Evolutionary conservation across 805 yeast species (phyloP), one percentile per base, ranked within the genome.

Genomic region (Wickerhamiella nectarea): DNA sequence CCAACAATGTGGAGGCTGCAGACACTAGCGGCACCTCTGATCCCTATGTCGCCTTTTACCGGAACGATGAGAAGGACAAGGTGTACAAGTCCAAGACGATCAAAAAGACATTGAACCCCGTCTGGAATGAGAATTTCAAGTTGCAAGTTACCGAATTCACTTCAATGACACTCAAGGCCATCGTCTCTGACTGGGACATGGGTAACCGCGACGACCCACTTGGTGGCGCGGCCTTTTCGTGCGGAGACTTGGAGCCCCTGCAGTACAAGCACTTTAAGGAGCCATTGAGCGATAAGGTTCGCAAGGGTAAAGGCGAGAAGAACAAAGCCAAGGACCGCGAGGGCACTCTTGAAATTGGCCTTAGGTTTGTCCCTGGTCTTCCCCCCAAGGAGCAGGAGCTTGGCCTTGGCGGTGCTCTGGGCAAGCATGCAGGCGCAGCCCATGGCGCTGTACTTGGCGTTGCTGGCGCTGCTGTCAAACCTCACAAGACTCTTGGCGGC

Each of bases 1-100:
- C 91, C 2, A 70, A 70, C 12, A 73, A 74, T 41, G 69, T 91
- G 46, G 75, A 80, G 33, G 71, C 95, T 11, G 93, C 87, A n/a
- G 99, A 91, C 63, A 68, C 82, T 24, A 80, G 79, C 53, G 97
- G 97, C 41, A 80, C 81, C 59, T 84, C 95, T 3, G 99, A 91
- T 63, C 99, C 99, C 44, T 89, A 77, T 59, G 70, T 76, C 47
- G 73, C 76, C 54, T 70, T 85, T 49, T 76, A 69, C 55, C 57
- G 84, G 54, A 77, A 87, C 62, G 78, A 78, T 34, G 70, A 70
- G 43, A 34, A 41, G 24, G 74, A 74, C 24, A 59, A 64, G 26
- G 67, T 81, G 47, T 76, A 66, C 68, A 85, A 84, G 66, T 74
- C 95, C 29, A 79, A 83, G 63, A 78, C 78, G 22, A 67, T 74